Percentiles rank a stretch among this genome's conserved stretches.
Evolutionary conservation across 345 rosid genomes (phyloP).

Genomic region (Alliaria petiolata): DNA sequence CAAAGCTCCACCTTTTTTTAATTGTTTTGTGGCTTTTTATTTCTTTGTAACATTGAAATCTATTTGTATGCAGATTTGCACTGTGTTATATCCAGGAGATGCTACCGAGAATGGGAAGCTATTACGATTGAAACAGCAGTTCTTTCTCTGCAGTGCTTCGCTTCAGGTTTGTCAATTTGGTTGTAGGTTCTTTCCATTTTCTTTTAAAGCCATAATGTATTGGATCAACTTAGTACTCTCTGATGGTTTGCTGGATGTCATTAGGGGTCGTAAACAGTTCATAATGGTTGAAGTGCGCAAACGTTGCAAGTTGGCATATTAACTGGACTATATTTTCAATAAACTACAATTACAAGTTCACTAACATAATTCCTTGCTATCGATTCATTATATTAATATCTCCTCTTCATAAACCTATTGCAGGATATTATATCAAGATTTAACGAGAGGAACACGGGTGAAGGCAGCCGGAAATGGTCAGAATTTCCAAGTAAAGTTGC

Average conservation of each 20-base stretch:
- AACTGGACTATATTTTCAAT: neutral
- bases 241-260: neutral
- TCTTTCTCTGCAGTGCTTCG: constrained; percentile 95
- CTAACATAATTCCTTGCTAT: neutral
- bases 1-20: constrained; percentile 1
- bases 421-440: constrained; percentile 92
- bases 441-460: constrained; percentile 58
- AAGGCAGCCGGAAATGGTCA: constrained; percentile 67
- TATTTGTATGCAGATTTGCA: constrained; percentile 65
- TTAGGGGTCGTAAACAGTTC: neutral
- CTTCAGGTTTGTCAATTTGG: constrained; percentile 69
- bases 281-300: neutral
- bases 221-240: no score
- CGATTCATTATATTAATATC: neutral
- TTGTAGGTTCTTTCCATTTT: constrained; percentile 6
- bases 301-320: neutral
- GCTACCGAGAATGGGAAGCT: constrained; percentile 96
- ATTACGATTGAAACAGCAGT: constrained; percentile 90
- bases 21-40: neutral
- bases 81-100: constrained; percentile 97
- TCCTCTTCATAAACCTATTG: constrained; percentile 18
- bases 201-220: neutral
- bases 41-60: neutral
- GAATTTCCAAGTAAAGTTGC: constrained; percentile 92
- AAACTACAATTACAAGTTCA: neutral